Evolutionary conservation across 2,329 filamentous ascomycete genomes (phyloP), one percentile per base, ranked within the genome.

Genomic region (Sarocladiaceae sp.): DNA sequence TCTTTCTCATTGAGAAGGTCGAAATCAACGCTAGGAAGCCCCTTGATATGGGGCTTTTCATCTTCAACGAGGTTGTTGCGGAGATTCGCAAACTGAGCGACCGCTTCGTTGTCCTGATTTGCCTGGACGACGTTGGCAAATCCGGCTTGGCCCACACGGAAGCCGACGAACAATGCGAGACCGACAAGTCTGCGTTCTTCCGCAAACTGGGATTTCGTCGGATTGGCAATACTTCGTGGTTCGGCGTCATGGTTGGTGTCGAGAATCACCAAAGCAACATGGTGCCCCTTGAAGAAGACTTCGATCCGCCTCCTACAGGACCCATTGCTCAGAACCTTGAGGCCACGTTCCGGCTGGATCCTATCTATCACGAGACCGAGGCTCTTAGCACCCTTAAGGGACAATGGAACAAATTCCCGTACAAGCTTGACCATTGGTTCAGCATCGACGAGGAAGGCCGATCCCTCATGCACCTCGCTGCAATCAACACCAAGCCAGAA

Each of bases 401-500:
- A n/a, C n/a, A n/a, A n/a, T n/a, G n/a, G n/a, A n/a, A n/a, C n/a
- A n/a, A n/a, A n/a, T n/a, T n/a, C n/a, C n/a, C n/a, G n/a, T n/a
- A n/a, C n/a, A n/a, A n/a, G n/a, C n/a, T n/a, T n/a, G n/a, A n/a
- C n/a, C 4, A 10, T 10, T 41, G 37, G 37, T 6, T 9, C n/a
- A 29, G 37, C 23, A 27, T 13, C 23, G 29, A 41, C 37, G 9
- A 41, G 10, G 9, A 16, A 15, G 37, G 37, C n/a, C 15, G 23
- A 4, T 27, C 37, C 4, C 23, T 41, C 37, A 41, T 41, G 37
- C 37, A 41, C 37, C 15, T 16, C 10, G 37, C 37, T 11, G 37
- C 37, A 6, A 15, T 29, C 3, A 27, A 11, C 3, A 27, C 18
- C n/a, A 9, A 29, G 9, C 37, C 37, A 12, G 19, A 7, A 5